A percentile compares a stretch with the other conserved stretches of the same genome.
Conservation (phyloP, 495 filamentous ascomycete genomes). For the Penicillium riverlandense region DNA sequence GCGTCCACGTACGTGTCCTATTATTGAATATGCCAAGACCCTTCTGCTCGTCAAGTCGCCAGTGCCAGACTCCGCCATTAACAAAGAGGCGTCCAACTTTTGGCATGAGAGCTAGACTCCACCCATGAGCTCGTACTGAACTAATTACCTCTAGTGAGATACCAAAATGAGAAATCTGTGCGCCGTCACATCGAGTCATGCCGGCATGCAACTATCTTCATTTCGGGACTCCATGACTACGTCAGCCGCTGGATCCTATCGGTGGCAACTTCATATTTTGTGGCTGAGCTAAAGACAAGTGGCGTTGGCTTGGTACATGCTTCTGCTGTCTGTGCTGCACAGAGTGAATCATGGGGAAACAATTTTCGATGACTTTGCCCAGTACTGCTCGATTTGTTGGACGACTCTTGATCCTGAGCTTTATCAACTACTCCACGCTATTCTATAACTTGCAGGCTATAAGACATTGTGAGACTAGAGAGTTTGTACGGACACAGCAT, state of each 20-base stretch:
- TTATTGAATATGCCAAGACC: conserved; percentile 7
- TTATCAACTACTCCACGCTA: too few relatives aligned
- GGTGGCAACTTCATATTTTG: conserved; percentile 7
- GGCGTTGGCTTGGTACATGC: conserved; percentile 6
- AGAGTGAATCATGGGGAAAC: neutral
- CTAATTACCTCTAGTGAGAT: neutral
- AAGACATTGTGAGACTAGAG: too few relatives aligned
- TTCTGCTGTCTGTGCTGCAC: conserved; percentile 4
- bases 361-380: conserved; percentile 4
- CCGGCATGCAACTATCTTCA: neutral
- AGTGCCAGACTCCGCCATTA: neutral
- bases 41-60: neutral
- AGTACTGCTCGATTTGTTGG: neutral
- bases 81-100: neutral
- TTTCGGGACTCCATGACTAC: neutral
- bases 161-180: conserved; percentile 4
- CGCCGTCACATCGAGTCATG: conserved; percentile 14
- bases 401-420: too few relatives aligned
- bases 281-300: conserved; percentile 6
- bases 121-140: neutral
- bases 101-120: neutral
- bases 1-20: neutral
- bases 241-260: conserved; percentile 4
- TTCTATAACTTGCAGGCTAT: too few relatives aligned
- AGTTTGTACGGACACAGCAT: too few relatives aligned